Evolutionary conservation across 2,329 filamentous ascomycete genomes (phyloP), one percentile per base, ranked within the genome.

Genomic region (Aspergillus sp.): DNA sequence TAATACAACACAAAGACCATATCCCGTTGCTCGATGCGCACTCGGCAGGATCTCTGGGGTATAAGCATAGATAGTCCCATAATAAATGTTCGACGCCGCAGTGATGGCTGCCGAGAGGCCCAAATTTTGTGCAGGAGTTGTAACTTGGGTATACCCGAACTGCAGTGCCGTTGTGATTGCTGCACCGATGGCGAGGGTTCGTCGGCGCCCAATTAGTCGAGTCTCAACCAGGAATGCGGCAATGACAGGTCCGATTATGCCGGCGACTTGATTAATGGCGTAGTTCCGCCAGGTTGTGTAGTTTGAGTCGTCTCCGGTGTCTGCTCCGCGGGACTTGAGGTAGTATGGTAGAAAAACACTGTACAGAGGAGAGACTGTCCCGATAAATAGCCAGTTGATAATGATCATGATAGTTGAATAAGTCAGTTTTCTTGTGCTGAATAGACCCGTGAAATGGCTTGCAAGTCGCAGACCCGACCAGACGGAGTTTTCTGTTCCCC

Each of bases 341-440:
- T 95, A 95, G 64, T 95, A 89, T 0, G 91, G 91, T 19, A 96
- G 80, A 75, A 96, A 96, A 50, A 90, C 89, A 74, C 93, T 95
- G 82, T 93, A 96, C 5, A 96, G 83, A 0, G 90, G 90, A 67
- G 93, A 96, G 1, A 88, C 91, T 85, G 96, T 89, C 52, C 91
- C 91, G 64, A 96, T 93, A 12, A 86, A 87, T 0, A 87, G 82
- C 91, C 91, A 96, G 70, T 86, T 86, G 73, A 92, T 89, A 89
- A 89, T 92, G 49, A 93, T 72, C 2, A 84, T 71, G n/a, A 71
- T 62, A 19, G 82, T 64, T 68, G 59, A 24, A 11, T 54, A 45
- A 2, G 44, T 51, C 51, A 49, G 41, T 13, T 24, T 47, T 8
- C 15, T 24, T 2, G 27, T 51, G 20, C 34, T 47, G 34, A 39